Evolutionary conservation across 805 yeast genomes (phyloP).

Genomic region (Kodamaea sagamina): DNA sequence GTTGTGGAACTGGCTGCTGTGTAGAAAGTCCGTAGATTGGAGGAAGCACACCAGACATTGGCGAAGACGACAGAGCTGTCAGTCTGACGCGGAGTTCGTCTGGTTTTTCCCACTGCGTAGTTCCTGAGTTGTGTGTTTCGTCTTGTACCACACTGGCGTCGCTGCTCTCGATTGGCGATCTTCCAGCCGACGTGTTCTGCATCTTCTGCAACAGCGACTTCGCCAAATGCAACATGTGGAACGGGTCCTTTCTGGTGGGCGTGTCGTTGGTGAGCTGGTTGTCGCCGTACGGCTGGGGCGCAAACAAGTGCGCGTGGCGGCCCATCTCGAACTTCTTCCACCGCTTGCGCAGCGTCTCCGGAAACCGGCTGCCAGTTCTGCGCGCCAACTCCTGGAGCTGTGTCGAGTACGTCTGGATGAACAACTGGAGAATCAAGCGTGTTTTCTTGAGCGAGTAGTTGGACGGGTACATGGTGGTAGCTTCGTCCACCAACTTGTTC

Average conservation of each 20-base stretch:
- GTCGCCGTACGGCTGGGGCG: constrained; percentile 8
- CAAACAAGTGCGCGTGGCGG: constrained; percentile 15
- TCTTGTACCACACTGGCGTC: not conserved
- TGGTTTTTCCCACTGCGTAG: not conserved
- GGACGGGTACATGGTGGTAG: constrained; percentile 29
- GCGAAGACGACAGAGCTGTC: not conserved
- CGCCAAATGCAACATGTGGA: constrained; percentile 6
- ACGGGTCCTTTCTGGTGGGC: not conserved
- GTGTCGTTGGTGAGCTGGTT: constrained; percentile 9
- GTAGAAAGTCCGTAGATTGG: not conserved
- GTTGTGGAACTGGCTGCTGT: constrained; percentile 2
- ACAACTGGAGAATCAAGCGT: constrained; percentile 56
- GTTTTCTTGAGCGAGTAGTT: constrained; percentile 56
- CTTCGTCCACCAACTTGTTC: constrained; percentile 29
- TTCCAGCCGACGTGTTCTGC: constrained; percentile 1
- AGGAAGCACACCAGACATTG: not conserved
- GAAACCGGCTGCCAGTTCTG: constrained; percentile 22
- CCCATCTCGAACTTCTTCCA: constrained; percentile 25
- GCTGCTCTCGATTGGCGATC: constrained; percentile 1
- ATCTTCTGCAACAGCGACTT: not conserved
- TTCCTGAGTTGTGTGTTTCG: not conserved
- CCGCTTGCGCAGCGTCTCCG: not conserved
- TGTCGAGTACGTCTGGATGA: constrained; percentile 60
- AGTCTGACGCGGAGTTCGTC: constrained; percentile 2
- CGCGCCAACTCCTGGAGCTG: constrained; percentile 45